Evolutionary conservation across 345 rosid species (phyloP), one percentile per base, ranked within the genome.

Genomic region (Hevea brasiliensis): DNA sequence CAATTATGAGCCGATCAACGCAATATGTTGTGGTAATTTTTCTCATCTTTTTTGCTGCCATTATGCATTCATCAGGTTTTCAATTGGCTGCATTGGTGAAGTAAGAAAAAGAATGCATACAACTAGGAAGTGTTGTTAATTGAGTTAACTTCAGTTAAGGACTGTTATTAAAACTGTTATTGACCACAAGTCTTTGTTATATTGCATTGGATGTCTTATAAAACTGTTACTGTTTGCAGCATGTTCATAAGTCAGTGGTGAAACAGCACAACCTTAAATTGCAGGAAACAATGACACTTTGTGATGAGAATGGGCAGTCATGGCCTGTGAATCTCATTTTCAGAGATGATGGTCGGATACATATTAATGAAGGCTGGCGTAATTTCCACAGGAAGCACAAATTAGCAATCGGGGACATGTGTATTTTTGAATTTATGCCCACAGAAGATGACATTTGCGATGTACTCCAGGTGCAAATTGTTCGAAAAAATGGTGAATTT

Each of bases 181-280:
- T n/a, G n/a, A n/a, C n/a, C n/a, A n/a, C n/a, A n/a, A n/a, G n/a
- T 50, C 26, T 23, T 58, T 57, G 61, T 58, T 27, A 26, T 24
- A 18, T 18, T 27, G 14, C 62, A 9, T 15, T 26, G 32, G 20
- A n/a, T 8, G 20, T 62, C 14, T 37, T 3, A 37, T 42, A 20
- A 15, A 58, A 20, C 35, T 58, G 4, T 62, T 62, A 26, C 26
- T 62, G 66, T 24, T 41, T 70, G 79, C 68, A 76, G 75, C n/a
- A 32, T 57, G 48, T 76, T 64, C 59, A 73, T 55, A 41, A 9
- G 7, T 0, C 9, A 26, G 59, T 29, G 58, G 40, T 76, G 26
- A 61, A 26, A 40, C 10, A 7, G 26, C 29, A 53, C 57, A 50
- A 72, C 55, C 40, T 75, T 48, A 41, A 68, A 61, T 13, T 75